A percentile compares a stretch with the other conserved stretches of the same genome.
phyloP scores from a whole-genome alignment of 2,329 filamentous ascomycete species.

The Nemania serpens region DNA sequence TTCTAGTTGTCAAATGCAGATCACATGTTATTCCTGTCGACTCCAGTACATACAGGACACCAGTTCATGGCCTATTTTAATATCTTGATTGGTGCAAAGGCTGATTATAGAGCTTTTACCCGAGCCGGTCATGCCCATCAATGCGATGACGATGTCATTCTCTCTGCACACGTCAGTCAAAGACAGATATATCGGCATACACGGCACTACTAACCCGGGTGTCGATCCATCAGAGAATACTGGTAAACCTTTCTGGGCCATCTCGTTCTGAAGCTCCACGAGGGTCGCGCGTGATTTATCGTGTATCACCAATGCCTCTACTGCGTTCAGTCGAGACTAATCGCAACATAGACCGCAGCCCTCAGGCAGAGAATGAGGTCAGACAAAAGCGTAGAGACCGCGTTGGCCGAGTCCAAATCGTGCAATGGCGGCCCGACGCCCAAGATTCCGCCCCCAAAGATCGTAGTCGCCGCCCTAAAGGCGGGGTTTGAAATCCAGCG shows the following conservation, averaged over 20 bases:
- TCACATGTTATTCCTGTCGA: background rate
- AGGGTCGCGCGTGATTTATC: background rate
- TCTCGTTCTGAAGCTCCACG: background rate
- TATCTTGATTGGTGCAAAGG: background rate
- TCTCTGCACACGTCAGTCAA: background rate
- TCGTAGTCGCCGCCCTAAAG: too few relatives aligned
- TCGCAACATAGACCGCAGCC: background rate
- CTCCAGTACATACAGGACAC: constrained; percentile 12
- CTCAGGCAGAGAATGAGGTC: background rate
- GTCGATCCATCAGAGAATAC: background rate
- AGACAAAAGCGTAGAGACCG: too few relatives aligned
- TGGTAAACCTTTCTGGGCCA: background rate
- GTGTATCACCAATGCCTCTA: background rate
- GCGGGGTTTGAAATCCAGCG: too few relatives aligned
- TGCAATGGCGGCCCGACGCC: too few relatives aligned
- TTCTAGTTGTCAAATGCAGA: background rate
- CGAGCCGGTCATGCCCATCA: constrained; percentile 25
- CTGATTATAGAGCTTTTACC: constrained; percentile 27
- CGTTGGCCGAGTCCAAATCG: too few relatives aligned
- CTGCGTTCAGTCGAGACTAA: background rate
- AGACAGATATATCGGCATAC: background rate
- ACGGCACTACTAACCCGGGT: background rate
- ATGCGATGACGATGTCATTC: constrained; percentile 13
- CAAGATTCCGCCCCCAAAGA: too few relatives aligned
- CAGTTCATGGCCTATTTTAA: constrained; percentile 23